Evolutionary conservation across 495 filamentous ascomycete genomes (phyloP).

Genomic region (Neurospora cerealis): DNA sequence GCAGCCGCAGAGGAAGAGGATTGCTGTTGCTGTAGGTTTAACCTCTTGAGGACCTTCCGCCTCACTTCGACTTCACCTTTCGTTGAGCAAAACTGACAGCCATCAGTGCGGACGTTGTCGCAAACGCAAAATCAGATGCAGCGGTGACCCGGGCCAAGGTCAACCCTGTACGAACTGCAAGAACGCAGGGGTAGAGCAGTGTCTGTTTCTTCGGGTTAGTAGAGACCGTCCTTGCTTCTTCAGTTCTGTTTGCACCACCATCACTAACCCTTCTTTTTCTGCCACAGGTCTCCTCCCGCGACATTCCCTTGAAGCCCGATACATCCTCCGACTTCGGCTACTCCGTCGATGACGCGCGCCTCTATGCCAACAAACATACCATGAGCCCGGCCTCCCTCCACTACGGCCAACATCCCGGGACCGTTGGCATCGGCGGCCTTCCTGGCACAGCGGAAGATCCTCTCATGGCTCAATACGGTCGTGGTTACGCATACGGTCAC

Average conservation of each 20-base stretch:
- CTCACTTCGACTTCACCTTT: not conserved
- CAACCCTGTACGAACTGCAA: conserved; percentile 77
- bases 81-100: conserved; percentile 2
- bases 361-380: conserved; percentile 23
- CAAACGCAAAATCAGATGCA: conserved; percentile 93
- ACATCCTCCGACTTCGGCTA: conserved; percentile 24
- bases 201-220: conserved; percentile 67
- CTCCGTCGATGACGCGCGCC: conserved; percentile 29
- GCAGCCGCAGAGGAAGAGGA: conserved; percentile 43
- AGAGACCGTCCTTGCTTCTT: conserved; percentile 13
- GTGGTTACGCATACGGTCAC: not conserved
- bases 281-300: conserved; percentile 37
- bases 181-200: conserved; percentile 55
- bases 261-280: conserved; percentile 10
- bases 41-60: not conserved
- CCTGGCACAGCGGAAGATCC: not conserved
- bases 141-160: conserved; percentile 69
- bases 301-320: conserved; percentile 32
- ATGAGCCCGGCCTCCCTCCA: not conserved
- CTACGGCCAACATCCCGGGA: not conserved
- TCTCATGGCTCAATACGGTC: not conserved
- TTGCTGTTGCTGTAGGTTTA: conserved; percentile 57
- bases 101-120: conserved; percentile 79
- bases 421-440: not conserved
- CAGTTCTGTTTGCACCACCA: not conserved